Percentiles rank a stretch among this genome's conserved stretches.
Evolutionary conservation across 2,329 filamentous ascomycete genomes (phyloP).

Genomic region (Aspergillus sp.): DNA sequence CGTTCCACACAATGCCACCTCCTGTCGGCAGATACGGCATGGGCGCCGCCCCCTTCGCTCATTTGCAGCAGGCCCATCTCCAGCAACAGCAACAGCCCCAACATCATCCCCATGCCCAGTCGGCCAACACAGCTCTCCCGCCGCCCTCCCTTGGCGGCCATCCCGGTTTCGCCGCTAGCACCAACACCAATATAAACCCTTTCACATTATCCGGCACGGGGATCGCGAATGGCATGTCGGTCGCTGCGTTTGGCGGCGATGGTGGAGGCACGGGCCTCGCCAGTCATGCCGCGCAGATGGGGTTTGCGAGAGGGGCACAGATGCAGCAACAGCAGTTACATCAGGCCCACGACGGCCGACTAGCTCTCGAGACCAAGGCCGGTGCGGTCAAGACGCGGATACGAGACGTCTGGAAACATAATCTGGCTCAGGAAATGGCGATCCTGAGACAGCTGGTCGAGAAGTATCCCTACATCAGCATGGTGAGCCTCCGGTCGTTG

Average conservation of each 20-base stretch:
- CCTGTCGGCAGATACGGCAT: slow-evolving; percentile 58
- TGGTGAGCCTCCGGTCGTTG: slow-evolving; percentile 62
- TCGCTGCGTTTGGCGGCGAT: slow-evolving; percentile 57
- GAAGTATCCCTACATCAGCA: slow-evolving; percentile 92
- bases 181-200: slow-evolving; percentile 66
- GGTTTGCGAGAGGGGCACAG: slow-evolving; percentile 73
- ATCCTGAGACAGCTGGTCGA: slow-evolving; percentile 79
- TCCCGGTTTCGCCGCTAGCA: slow-evolving; percentile 64
- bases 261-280: slow-evolving; percentile 68
- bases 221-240: slow-evolving; percentile 56
- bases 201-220: slow-evolving; percentile 56
- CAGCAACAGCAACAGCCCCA: slow-evolving; percentile 42
- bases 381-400: slow-evolving; percentile 72
- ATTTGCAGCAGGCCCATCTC: slow-evolving; percentile 53
- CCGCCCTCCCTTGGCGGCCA: slow-evolving; percentile 63
- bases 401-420: slow-evolving; percentile 93
- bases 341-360: slow-evolving; percentile 51
- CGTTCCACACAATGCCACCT: slow-evolving; percentile 52
- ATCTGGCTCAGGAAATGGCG: slow-evolving; percentile 87
- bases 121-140: slow-evolving; percentile 49
- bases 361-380: slow-evolving; percentile 55
- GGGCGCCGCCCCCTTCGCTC: slow-evolving; percentile 59
- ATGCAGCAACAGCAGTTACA: slow-evolving; percentile 59
- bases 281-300: slow-evolving; percentile 83
- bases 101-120: slow-evolving; percentile 46